A percentile compares a stretch with the other conserved stretches of the same genome.
Conservation (phyloP, 78 protist species). For the Dictyostelium capitatum region DNA sequence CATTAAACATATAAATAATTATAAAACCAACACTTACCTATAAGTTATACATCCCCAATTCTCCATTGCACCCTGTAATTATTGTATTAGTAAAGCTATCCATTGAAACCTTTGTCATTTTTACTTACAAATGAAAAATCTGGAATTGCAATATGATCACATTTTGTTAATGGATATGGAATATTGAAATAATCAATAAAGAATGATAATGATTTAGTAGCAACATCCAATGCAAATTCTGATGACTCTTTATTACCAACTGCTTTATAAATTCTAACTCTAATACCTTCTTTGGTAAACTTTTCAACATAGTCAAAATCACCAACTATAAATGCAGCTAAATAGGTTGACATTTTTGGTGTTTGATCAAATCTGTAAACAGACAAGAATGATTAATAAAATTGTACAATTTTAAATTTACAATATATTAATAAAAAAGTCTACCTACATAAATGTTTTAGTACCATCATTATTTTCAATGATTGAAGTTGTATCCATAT, state of each 20-base stretch:
- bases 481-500: constrained; percentile 33
- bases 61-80: constrained; percentile 96
- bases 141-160: constrained; percentile 89
- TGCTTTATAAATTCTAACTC: constrained; percentile 90
- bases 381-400: too few species aligned
- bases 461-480: constrained; percentile 79
- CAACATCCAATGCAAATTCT: constrained; percentile 90
- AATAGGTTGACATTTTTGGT: constrained; percentile 95
- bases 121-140: constrained; percentile 84
- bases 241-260: constrained; percentile 81
- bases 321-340: constrained; percentile 93
- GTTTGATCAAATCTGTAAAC: constrained; percentile 28
- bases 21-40: too few species aligned
- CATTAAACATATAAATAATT: too few species aligned
- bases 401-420: neutral
- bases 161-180: constrained; percentile 92
- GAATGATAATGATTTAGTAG: constrained; percentile 59
- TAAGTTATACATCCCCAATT: constrained; percentile 91
- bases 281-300: constrained; percentile 56
- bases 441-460: constrained; percentile 78
- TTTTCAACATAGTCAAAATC: constrained; percentile 90
- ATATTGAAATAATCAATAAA: constrained; percentile 86
- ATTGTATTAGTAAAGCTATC: too few species aligned
- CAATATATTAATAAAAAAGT: neutral
- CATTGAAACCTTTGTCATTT: too few species aligned